Conservation (phyloP, 257 asterid species). For the Cruciata laevipes region DNA sequence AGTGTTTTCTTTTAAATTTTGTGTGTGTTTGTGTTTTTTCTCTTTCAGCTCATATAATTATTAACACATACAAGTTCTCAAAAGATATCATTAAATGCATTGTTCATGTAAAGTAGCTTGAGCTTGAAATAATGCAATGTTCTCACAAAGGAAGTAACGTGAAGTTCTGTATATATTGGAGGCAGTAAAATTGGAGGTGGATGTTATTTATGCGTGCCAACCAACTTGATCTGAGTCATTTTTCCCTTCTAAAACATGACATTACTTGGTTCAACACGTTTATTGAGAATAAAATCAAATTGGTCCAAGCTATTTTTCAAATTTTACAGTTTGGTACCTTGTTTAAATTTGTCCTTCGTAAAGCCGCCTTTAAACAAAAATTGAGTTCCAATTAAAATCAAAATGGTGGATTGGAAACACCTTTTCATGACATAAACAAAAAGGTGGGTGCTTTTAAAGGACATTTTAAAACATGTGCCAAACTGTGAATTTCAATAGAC, state of each 20-base stretch:
- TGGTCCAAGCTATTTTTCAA: neutral
- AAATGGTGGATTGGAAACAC: too few relatives aligned
- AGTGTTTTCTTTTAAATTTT: neutral
- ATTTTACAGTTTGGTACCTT: neutral
- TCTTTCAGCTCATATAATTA: neutral
- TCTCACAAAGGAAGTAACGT: neutral
- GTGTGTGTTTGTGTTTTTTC: neutral
- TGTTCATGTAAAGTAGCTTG: neutral
- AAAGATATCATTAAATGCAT: neutral
- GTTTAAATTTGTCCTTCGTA: neutral
- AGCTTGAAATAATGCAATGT: neutral
- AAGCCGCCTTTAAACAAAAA: too few relatives aligned
- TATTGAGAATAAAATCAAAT: too few relatives aligned
- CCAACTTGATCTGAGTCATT: neutral
- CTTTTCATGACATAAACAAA: too few relatives aligned
- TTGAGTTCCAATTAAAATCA: too few relatives aligned
- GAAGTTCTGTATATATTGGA: neutral
- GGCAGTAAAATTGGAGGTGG: neutral
- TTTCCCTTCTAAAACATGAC: neutral
- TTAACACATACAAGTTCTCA: neutral
- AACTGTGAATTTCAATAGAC: too few relatives aligned
- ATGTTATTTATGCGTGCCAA: conserved; percentile 2
- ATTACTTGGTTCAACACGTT: too few relatives aligned
- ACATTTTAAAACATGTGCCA: too few relatives aligned
- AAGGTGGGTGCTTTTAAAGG: too few relatives aligned